phyloP scores from a whole-genome alignment of 1,284 basidiomycete genomes.

The Ganoderma meredithae region DNA sequence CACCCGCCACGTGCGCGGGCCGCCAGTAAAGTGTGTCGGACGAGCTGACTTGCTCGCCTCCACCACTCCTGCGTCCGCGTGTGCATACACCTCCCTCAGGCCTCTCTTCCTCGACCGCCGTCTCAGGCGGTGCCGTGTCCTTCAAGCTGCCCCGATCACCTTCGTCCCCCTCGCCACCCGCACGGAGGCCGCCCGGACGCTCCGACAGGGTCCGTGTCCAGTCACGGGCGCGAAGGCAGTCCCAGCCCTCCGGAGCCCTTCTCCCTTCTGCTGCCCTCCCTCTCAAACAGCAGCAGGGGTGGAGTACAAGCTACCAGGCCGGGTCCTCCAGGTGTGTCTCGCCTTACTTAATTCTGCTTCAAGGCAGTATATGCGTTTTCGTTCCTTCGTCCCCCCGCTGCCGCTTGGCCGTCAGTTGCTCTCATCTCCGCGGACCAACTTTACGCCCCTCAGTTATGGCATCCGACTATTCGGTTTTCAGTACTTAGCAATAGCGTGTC shows the following conservation, averaged over 20 bases:
- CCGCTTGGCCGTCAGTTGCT: background rate
- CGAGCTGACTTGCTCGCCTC: conserved; percentile 6
- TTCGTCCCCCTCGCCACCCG: conserved; percentile 77
- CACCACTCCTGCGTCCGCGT: background rate
- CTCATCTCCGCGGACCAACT: background rate
- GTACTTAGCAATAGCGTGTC: background rate
- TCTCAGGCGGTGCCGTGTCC: conserved; percentile 23
- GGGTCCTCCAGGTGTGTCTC: conserved; percentile 72
- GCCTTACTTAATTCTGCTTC: background rate
- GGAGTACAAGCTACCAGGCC: conserved; percentile 87
- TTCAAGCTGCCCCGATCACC: conserved; percentile 78
- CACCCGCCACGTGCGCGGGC: conserved; percentile 8
- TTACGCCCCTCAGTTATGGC: background rate
- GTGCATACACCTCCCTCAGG: conserved; percentile 10
- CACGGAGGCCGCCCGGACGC: conserved; percentile 38
- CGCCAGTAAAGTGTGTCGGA: background rate
- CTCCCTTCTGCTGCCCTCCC: conserved; percentile 38
- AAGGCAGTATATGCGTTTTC: background rate
- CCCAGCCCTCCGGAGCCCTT: conserved; percentile 29
- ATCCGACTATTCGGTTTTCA: background rate
- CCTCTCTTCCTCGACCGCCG: conserved; percentile 16
- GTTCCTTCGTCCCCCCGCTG: background rate
- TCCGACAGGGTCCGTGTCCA: conserved; percentile 30
- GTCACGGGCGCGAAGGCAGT: conserved; percentile 31
- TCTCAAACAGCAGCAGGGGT: conserved; percentile 52